Evolutionary conservation across 257 asterid species (phyloP), one percentile per base, ranked within the genome.

Genomic region (Solanum medicagineum): DNA sequence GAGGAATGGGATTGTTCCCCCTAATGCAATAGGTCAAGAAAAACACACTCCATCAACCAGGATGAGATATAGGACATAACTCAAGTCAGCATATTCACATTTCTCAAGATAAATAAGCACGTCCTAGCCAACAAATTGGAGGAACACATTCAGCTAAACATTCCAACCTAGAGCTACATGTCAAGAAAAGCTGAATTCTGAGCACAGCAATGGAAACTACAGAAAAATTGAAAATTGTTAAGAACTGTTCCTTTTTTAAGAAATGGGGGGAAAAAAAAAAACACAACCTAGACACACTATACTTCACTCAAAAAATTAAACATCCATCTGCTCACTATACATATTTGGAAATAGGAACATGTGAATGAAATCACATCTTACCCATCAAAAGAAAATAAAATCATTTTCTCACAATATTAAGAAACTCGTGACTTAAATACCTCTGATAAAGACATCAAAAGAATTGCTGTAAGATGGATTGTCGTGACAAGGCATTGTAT

Each of bases 391-490:
- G 29, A 70, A 53, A 24, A 49, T 22, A 49, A 75, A 47, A 7
- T 22, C 57, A 75, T 47, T 13, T 47, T 29, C 22, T 49, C 62
- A 75, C 82, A 15, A 24, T 75, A 49, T 49, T 74, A 15, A 75
- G 42, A 49, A 75, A 14, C 22, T 49, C 60, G 7, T 49, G 15
- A 75, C 59, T 49, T 75, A 49, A 75, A 47, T 88, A 94, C 98
- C 99, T 87, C 99, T 93, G 42, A 95, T 91, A 69, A 94, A 96
- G 85, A 94, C 98, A 86, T 96, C 99, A 70, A 96, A 95, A 4
- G 99, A 96, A 84, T 96, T 95, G 85, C 98, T 96, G 84, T 94
- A 94, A 24, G 85, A 86, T 4, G 90, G 88, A 84, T 91, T 87
- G 81, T 96, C 97, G 77, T 89, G 83, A 81, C 98, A 94, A 1